Percentiles rank a stretch among this genome's conserved stretches.
Evolutionary conservation across 768 basidiomycete species (phyloP).

Genomic region (Strobilomyces dryophilus): DNA sequence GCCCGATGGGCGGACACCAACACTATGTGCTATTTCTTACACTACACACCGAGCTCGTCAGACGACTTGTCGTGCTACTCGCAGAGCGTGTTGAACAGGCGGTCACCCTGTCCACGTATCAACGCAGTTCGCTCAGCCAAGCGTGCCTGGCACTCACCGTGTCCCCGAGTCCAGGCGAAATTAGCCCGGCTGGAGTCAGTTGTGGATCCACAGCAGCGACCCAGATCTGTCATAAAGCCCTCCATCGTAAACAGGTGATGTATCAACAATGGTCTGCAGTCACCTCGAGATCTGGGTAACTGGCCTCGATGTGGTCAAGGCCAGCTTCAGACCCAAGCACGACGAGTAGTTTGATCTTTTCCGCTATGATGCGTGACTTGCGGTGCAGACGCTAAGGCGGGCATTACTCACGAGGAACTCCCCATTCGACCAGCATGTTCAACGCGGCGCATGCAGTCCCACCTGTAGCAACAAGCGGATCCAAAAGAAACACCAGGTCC

Average conservation of each 20-base stretch:
- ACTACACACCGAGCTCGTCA: neutral
- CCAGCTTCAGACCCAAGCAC: constrained; percentile 79
- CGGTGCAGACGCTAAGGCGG: neutral
- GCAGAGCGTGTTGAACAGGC: constrained; percentile 73
- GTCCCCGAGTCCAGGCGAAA: constrained; percentile 90
- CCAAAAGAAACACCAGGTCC: constrained; percentile 83
- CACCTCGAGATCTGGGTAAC: constrained; percentile 81
- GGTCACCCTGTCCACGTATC: constrained; percentile 60
- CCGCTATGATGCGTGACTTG: constrained; percentile 36
- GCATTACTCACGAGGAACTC: constrained; percentile 53
- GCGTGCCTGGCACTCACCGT: constrained; percentile 46
- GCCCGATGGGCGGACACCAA: neutral
- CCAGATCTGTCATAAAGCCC: constrained; percentile 63
- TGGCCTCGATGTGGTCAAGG: constrained; percentile 55
- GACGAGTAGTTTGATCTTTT: constrained; percentile 75
- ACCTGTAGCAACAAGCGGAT: constrained; percentile 92
- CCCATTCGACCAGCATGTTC: constrained; percentile 83
- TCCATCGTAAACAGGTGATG: neutral
- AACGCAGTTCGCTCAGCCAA: neutral
- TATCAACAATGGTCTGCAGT: neutral
- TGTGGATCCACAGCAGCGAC: constrained; percentile 74
- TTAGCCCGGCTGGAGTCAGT: constrained; percentile 71
- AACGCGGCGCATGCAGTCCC: constrained; percentile 88
- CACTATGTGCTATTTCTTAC: neutral
- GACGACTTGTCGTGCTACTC: constrained; percentile 17